Evolutionary conservation across 805 yeast species (phyloP).

Genomic region (Komagataella phaffii): DNA sequence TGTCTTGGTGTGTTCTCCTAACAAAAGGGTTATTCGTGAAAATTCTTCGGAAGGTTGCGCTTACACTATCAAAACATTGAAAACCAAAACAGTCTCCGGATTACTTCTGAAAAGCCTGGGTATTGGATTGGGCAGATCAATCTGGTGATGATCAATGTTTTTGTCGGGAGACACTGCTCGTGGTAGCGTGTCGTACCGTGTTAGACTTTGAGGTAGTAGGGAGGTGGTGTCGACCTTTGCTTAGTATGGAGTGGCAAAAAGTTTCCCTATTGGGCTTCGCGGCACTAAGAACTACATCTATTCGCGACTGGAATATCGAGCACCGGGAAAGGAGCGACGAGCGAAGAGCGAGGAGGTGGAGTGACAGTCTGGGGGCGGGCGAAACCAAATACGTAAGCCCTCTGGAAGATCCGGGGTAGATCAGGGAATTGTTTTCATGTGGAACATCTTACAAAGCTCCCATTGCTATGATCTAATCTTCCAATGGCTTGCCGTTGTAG

Average conservation of each 20-base stretch:
- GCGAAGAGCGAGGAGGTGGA: background rate
- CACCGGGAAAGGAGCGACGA: background rate
- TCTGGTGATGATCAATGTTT: background rate
- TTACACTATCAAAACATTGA: background rate
- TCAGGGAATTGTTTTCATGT: background rate
- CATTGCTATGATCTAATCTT: background rate
- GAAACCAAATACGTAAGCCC: background rate
- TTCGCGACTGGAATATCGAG: background rate
- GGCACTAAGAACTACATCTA: background rate
- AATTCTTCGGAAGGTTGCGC: background rate
- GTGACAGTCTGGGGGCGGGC: background rate
- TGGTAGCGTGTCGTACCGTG: background rate
- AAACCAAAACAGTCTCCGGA: background rate
- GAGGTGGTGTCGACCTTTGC: background rate
- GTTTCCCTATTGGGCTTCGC: background rate
- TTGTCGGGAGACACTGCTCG: background rate
- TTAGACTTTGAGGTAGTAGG: background rate
- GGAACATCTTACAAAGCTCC: background rate
- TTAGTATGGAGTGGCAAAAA: background rate
- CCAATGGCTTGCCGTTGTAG: background rate
- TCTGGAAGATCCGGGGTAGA: background rate
- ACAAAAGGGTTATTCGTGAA: background rate
- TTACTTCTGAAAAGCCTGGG: background rate
- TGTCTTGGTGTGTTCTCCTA: background rate
- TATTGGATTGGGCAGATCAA: background rate